Percentiles rank a stretch among this genome's conserved stretches.
These are phyloP conservation scores for Phytophthora crassamura DNA, from an alignment of 352 stramenopile species.

Conservation along the genomic window DNA sequence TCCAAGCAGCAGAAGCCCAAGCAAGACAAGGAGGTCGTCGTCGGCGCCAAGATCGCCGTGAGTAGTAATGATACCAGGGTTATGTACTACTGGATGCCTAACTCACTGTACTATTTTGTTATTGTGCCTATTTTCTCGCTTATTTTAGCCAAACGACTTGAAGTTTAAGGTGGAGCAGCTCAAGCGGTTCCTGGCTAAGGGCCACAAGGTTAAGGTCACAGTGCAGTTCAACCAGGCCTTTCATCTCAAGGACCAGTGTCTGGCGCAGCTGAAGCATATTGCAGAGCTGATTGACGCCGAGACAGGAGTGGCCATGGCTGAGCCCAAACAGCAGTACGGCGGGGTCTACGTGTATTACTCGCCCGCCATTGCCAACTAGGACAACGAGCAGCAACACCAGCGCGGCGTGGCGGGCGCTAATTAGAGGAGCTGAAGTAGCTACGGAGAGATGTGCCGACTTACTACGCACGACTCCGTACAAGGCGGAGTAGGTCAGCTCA, in stretches of 20 bases:
- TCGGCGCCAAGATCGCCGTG: constrained; percentile 79
- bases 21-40: constrained; percentile 74
- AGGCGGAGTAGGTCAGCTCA: neutral
- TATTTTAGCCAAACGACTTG: constrained; percentile 61
- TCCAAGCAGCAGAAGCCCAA: constrained; percentile 71
- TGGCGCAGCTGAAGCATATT: constrained; percentile 58
- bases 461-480: constrained; percentile 1
- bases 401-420: neutral
- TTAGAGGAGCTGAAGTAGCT: constrained; percentile 8
- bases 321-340: constrained; percentile 55
- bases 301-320: constrained; percentile 40
- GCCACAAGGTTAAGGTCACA: constrained; percentile 83
- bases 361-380: constrained; percentile 32
- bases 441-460: neutral
- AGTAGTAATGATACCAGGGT: constrained; percentile 12
- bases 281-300: constrained; percentile 49
- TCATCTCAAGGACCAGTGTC: constrained; percentile 57
- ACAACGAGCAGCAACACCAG: neutral
- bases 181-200: constrained; percentile 72
- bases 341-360: constrained; percentile 67
- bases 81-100: neutral
- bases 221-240: constrained; percentile 71
- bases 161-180: constrained; percentile 76
- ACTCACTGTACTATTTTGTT: neutral
- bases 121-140: neutral